A percentile compares a stretch with the other conserved stretches of the same genome.
These are phyloP conservation scores for Zelonia costaricensis DNA, from an alignment of 208 protist genomes.

Conservation along the genomic window DNA sequence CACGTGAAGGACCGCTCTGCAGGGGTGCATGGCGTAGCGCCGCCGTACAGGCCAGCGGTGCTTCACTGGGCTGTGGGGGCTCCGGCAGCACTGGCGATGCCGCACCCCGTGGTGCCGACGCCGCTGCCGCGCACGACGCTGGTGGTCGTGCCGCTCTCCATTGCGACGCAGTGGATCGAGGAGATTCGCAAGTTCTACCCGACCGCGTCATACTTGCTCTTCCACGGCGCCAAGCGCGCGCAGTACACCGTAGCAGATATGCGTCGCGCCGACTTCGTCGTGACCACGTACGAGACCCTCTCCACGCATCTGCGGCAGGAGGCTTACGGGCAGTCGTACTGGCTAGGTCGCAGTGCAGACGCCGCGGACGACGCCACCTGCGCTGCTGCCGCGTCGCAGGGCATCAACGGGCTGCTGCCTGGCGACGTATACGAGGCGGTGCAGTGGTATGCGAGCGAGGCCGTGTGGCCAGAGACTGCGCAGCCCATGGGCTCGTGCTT, in stretches of 20 bases:
- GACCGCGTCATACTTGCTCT: constrained; percentile 43
- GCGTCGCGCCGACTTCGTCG: constrained; percentile 45
- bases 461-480: constrained; percentile 25
- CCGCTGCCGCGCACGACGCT: constrained; percentile 49
- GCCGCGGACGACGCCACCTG: constrained; percentile 14
- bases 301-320: constrained; percentile 49
- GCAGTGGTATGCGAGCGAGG: constrained; percentile 7
- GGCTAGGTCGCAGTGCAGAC: constrained; percentile 8
- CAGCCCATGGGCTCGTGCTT: too few species aligned
- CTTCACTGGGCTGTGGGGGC: constrained; percentile 22
- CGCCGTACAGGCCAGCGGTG: neutral
- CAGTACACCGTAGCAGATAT: constrained; percentile 46
- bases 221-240: constrained; percentile 42
- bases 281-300: constrained; percentile 75
- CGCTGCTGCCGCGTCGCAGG: constrained; percentile 9
- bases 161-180: constrained; percentile 52
- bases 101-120: neutral
- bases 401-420: constrained; percentile 12
- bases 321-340: constrained; percentile 13
- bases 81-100: too few species aligned
- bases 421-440: constrained; percentile 7
- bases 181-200: constrained; percentile 57
- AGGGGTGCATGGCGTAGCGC: neutral
- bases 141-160: constrained; percentile 56
- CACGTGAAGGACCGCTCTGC: neutral